Conservation (phyloP, 768 basidiomycete genomes). For the Cytidiella melzeri region DNA sequence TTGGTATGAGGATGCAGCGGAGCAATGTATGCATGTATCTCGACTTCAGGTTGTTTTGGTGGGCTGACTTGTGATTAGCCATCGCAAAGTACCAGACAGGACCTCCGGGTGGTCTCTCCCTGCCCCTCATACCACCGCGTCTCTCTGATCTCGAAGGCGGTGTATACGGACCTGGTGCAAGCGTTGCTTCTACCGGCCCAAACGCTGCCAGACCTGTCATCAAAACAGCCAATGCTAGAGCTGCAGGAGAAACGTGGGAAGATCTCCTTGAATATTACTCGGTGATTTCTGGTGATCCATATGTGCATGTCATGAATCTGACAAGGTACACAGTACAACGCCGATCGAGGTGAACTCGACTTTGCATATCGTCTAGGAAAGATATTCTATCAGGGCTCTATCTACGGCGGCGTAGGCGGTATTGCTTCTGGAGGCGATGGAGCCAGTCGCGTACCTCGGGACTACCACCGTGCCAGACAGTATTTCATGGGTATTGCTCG, state of each 20-base stretch:
- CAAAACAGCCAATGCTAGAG: conserved; percentile 74
- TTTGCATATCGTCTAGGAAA: conserved; percentile 92
- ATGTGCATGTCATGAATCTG: not conserved
- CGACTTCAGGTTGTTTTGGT: not conserved
- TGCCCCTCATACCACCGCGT: conserved; percentile 75
- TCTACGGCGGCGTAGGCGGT: conserved; percentile 76
- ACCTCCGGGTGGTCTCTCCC: conserved; percentile 83
- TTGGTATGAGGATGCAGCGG: conserved; percentile 89
- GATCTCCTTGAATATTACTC: conserved; percentile 90
- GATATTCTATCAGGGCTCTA: conserved; percentile 93
- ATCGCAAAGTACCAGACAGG: conserved; percentile 79
- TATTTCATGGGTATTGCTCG: conserved; percentile 87
- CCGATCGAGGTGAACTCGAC: conserved; percentile 83
- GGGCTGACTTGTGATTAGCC: conserved; percentile 36
- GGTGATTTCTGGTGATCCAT: conserved; percentile 32
- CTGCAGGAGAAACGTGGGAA: conserved; percentile 91
- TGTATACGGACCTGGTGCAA: conserved; percentile 91
- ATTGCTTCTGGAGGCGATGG: conserved; percentile 85
- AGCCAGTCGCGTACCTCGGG: conserved; percentile 82
- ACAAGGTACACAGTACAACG: conserved; percentile 66
- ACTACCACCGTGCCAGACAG: conserved; percentile 65
- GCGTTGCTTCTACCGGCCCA: conserved; percentile 82
- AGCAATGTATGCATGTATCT: conserved; percentile 49
- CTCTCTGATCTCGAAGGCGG: conserved; percentile 90
- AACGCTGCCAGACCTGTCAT: conserved; percentile 71